A percentile compares a stretch with the other conserved stretches of the same genome.
phyloP scores from a whole-genome alignment of 2,329 filamentous ascomycete genomes.

The Monascus ruber region DNA sequence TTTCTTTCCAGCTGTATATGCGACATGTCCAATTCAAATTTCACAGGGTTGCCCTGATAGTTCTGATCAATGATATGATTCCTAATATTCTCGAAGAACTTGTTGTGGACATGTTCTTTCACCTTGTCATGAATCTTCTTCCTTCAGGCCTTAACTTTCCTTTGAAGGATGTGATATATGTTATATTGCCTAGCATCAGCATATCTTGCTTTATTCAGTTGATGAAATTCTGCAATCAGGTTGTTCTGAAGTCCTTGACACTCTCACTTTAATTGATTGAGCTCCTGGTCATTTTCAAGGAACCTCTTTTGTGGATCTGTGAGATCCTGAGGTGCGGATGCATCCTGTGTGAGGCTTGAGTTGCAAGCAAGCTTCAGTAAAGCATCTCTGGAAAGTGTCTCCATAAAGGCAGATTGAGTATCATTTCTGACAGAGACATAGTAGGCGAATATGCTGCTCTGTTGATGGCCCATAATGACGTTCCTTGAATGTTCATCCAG shows the following conservation, averaged over 20 bases:
- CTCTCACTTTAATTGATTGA: constrained; percentile 3
- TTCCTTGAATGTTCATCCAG: constrained; percentile 7
- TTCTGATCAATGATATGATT: constrained; percentile 5
- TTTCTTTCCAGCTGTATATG: constrained; percentile 12
- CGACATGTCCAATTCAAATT: constrained; percentile 1
- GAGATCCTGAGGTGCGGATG: constrained; percentile 4
- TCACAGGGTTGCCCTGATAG: constrained; percentile 2
- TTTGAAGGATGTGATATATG: constrained; percentile 1
- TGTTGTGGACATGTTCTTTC: neutral
- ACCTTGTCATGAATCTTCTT: constrained; percentile 1
- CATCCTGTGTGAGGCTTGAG: constrained; percentile 3
- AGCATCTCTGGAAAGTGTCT: constrained; percentile 3
- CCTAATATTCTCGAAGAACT: constrained; percentile 5
- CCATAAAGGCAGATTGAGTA: constrained; percentile 5
- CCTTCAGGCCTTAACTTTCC: neutral
- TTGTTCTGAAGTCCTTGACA: constrained; percentile 1
- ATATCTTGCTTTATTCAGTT: constrained; percentile 1
- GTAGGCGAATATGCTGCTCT: constrained; percentile 3
- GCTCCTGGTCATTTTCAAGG: constrained; percentile 2
- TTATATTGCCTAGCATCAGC: neutral
- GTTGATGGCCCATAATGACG: constrained; percentile 5
- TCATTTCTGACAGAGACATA: constrained; percentile 5
- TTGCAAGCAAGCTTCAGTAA: constrained; percentile 4
- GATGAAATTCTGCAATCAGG: constrained; percentile 2
- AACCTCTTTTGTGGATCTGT: neutral